Conservation (phyloP, 495 filamentous ascomycete species). For the Parachaetomium inaequale region DNA sequence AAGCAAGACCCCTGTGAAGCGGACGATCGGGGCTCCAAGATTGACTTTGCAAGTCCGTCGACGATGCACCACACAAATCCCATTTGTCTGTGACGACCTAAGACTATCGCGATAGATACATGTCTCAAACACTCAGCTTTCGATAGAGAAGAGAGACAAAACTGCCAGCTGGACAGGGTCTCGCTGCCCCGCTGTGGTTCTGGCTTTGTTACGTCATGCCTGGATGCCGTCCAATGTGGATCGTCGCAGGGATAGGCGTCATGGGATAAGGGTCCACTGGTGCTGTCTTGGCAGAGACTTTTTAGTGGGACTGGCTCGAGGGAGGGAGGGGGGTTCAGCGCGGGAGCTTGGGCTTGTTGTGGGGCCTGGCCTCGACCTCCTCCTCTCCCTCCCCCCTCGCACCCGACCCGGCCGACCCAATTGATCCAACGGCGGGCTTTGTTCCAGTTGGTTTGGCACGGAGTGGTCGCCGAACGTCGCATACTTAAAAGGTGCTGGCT, state of each 20-base stretch:
- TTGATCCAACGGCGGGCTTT: too few species aligned
- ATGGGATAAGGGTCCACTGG: neutral
- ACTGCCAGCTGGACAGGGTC: constrained; percentile 10
- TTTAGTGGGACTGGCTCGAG: constrained; percentile 2
- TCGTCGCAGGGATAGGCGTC: constrained; percentile 6
- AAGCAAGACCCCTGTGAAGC: constrained; percentile 2
- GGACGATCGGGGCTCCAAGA: too few species aligned
- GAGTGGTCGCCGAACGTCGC: neutral
- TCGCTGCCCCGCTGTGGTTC: neutral
- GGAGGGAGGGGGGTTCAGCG: neutral
- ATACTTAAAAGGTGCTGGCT: neutral
- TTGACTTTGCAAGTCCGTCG: too few species aligned
- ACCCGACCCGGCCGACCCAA: too few species aligned
- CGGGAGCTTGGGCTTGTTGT: neutral
- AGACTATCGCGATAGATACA: neutral
- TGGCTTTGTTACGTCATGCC: constrained; percentile 15
- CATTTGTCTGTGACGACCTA: neutral
- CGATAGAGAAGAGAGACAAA: neutral
- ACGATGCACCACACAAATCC: too few species aligned
- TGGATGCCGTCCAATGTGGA: constrained; percentile 9
- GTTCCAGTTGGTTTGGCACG: too few species aligned
- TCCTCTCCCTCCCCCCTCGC: too few species aligned
- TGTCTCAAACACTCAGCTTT: neutral
- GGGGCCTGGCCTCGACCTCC: too few species aligned
- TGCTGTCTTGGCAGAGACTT: neutral